A percentile compares a stretch with the other conserved stretches of the same genome.
phyloP scores from a whole-genome alignment of 192 early-diverging fungal genomes.

The Blastocladiella britannica region DNA sequence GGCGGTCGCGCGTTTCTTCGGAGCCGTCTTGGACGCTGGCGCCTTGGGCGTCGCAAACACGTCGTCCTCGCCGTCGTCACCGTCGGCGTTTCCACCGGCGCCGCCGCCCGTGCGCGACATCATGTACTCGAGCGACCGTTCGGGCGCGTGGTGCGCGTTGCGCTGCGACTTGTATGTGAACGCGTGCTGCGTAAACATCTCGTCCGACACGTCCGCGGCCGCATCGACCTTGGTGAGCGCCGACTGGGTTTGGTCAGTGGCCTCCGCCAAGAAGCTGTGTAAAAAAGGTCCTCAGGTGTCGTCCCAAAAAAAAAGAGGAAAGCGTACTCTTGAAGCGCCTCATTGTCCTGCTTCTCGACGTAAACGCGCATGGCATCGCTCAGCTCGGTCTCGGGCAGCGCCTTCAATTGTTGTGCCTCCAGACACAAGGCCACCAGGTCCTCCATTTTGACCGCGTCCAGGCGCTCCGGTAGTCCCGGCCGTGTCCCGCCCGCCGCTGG shows the following conservation, averaged over 20 bases:
- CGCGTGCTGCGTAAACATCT: not conserved
- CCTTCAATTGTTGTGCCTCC: constrained; percentile 35
- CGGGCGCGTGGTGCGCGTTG: not conserved
- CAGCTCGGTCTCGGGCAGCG: constrained; percentile 55
- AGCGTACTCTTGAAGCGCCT: constrained; percentile 52
- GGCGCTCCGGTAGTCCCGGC: constrained; percentile 28
- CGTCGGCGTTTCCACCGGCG: not conserved
- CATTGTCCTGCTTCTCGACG: constrained; percentile 71
- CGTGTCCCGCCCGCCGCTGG: constrained; percentile 8
- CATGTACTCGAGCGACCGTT: not conserved
- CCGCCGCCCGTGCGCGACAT: too few relatives aligned
- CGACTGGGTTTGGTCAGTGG: not conserved
- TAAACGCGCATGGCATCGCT: constrained; percentile 49
- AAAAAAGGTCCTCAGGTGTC: not conserved
- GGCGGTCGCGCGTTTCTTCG: not conserved
- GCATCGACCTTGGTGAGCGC: not conserved
- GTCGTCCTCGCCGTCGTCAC: not conserved
- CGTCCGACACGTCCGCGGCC: not conserved
- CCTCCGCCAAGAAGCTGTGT: not conserved
- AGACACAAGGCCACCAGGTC: constrained; percentile 57
- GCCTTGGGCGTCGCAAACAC: not conserved
- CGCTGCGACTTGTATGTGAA: not conserved
- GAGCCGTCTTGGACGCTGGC: not conserved
- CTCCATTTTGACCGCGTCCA: constrained; percentile 50
- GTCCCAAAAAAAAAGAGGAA: not conserved